Base-by-base conservation (phyloP, 192 early-diverging fungal species). In the Entophlyctis helioformis region DNA sequence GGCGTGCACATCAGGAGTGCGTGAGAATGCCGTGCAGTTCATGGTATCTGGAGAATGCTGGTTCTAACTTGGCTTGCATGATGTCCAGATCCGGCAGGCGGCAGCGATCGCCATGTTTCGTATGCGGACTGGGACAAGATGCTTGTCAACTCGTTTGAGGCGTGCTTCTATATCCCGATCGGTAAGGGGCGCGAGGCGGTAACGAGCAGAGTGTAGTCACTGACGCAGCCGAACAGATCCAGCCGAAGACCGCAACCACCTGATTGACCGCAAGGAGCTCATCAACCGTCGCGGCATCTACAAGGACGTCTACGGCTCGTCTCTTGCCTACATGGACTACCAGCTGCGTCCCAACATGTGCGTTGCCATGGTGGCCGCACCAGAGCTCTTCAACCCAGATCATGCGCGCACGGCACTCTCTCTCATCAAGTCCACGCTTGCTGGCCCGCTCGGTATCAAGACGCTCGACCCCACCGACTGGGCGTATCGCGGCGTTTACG, bases 381-480 rank as follows among this genome's bases (percentile, higher is more conserved):
- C 96, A 1, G 93, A 97, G 56, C 50, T 98, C 19, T 96, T 98
- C 51, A 56, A 91, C 51, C 59, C 73, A 20, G 53, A 69, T 1
- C 91, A 90, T 41, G 91, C 90, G 1, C 61, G 74, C 2, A 45
- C 47, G 21, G 81, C 85, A 7, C 64, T 98, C 34, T 52, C 75
- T 16, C 54, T 84, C 26, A 81, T 84, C 12, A 67, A 75, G 46
- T 61, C 86, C 8, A 52, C 71, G 21, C 59, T 98, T 19, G 47
- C 78, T 0, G 93, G 86, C 0, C 93, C 93, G 4, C 8, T 24
- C 60, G 89, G 94, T 16, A 94, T 98, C 73, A 83, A 87, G 48
- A 96, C 96, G 1, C 62, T 98, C 36, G 93, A 98, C 64, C 96
- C 93, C n/a, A 43, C 40, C 2, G 96, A 98, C 56, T 83, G 77